Conservation (phyloP, 176 grass and related monocot species). For the Zoysia japonica region DNA sequence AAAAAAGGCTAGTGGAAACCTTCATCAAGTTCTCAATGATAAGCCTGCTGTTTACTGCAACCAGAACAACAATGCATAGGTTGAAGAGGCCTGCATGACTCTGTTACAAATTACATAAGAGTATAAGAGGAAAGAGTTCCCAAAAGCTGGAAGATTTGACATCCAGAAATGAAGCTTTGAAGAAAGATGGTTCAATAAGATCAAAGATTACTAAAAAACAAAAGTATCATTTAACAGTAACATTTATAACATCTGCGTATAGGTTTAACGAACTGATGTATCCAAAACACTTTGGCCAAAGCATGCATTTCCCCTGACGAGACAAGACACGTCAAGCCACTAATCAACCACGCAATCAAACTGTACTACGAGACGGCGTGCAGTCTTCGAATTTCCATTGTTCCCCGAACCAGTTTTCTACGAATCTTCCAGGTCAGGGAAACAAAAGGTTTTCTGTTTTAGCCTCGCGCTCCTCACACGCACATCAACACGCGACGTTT, state of each 20-base stretch:
- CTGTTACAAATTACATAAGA: slow-evolving; percentile 50
- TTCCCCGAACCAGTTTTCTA: neutral
- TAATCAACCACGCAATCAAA: neutral
- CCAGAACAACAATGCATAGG: slow-evolving; percentile 90
- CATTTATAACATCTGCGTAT: neutral
- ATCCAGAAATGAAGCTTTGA: slow-evolving; percentile 7
- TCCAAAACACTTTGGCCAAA: neutral
- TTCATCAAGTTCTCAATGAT: slow-evolving; percentile 99
- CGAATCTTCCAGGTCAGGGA: neutral
- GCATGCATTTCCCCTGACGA: neutral
- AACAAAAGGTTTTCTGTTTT: neutral
- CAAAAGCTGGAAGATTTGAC: slow-evolving; percentile 14
- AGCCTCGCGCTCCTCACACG: neutral
- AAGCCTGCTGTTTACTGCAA: slow-evolving; percentile 92
- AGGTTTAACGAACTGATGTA: slow-evolving; percentile 2
- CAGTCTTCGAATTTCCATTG: neutral
- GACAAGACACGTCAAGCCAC: neutral
- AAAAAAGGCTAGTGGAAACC: slow-evolving; percentile 49
- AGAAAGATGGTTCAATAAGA: neutral
- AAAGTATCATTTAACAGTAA: neutral
- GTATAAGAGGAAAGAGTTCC: slow-evolving; percentile 5
- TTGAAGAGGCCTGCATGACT: slow-evolving; percentile 97
- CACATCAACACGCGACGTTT: neutral
- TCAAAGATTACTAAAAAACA: neutral
- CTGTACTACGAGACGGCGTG: neutral